Base-by-base conservation (phyloP, 495 filamentous ascomycete species). In the Lepraria neglecta region DNA sequence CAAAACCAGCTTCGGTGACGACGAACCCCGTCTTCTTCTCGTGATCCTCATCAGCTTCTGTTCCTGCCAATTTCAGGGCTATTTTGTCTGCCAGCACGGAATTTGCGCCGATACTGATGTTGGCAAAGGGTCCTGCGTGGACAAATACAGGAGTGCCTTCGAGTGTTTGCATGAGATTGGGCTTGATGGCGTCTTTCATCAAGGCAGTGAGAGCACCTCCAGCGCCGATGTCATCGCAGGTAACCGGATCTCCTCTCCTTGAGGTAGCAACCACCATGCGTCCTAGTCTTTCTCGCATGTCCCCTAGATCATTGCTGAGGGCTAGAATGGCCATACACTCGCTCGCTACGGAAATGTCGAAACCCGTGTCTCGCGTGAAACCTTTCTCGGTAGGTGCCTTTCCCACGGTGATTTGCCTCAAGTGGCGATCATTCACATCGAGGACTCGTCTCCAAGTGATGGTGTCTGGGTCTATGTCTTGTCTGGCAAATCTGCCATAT, bases 281-380 rank as follows among this genome's bases (percentile, higher is more conserved):
- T 19, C 94, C 94, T 33, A 98, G 81, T 56, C 92, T 85, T 74
- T 96, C 92, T 64, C 94, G 85, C 89, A 98, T 91, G 68, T 98
- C 91, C 31, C 78, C 77, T 56, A 97, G 77, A 72, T 83, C 83
- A 62, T 88, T 97, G 74, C 90, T 95, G 63, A 98, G 81, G 15
- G 94, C 94, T 50, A 98, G 83, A 63, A 98, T 95, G 52, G 92
- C 94, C 94, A 98, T 98, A 77, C 90, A 95, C 71, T 98, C 94
- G 73, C 88, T 94, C 24, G 94, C 94, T 21, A 98, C 94, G 7
- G 92, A 95, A 61, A 98, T 97, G 68, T 98, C 94, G 71, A 98
- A 98, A 46, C 89, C 89, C 10, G 94, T 97, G 64, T 90, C 81
- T 54, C 94, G 83, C 10, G 80, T 85, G 61, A 87, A 78, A 24